Conservation (phyloP, 2,329 filamentous ascomycete genomes). For the Leptosphaerulina australis region DNA sequence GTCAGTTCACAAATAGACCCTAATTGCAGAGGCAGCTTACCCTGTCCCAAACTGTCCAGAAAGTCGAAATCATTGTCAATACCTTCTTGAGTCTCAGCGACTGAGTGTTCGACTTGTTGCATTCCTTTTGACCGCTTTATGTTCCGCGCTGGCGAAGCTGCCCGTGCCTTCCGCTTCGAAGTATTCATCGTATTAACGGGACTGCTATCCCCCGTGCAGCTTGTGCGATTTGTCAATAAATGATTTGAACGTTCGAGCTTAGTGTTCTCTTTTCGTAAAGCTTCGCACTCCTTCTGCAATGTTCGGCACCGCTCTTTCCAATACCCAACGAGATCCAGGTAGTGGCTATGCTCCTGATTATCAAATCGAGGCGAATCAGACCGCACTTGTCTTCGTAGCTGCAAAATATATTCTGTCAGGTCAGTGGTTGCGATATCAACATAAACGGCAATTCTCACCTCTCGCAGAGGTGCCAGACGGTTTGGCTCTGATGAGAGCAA, state of each 20-base stretch:
- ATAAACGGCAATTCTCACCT: constrained; percentile 29
- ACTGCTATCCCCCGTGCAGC: background rate
- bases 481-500: constrained; percentile 49
- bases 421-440: background rate
- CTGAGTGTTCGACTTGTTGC: constrained; percentile 15
- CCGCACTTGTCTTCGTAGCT: constrained; percentile 47
- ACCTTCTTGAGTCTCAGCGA: constrained; percentile 24
- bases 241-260: constrained; percentile 41
- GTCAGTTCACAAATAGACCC: constrained; percentile 9
- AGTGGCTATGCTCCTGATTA: constrained; percentile 33
- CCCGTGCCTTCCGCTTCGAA: constrained; percentile 30
- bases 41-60: constrained; percentile 34
- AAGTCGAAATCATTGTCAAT: constrained; percentile 38
- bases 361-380: constrained; percentile 26
- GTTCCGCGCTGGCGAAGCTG: constrained; percentile 13
- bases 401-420: constrained; percentile 37
- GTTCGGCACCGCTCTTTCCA: constrained; percentile 43
- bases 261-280: constrained; percentile 30
- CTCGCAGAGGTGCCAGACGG: constrained; percentile 41
- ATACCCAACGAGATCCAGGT: constrained; percentile 50
- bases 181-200: constrained; percentile 2
- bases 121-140: constrained; percentile 26
- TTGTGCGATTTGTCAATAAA: constrained; percentile 16
- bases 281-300: constrained; percentile 31
- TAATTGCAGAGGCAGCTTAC: constrained; percentile 14